Conservation (phyloP, 805 yeast genomes). For the Saccharomycopsis babjevae region DNA sequence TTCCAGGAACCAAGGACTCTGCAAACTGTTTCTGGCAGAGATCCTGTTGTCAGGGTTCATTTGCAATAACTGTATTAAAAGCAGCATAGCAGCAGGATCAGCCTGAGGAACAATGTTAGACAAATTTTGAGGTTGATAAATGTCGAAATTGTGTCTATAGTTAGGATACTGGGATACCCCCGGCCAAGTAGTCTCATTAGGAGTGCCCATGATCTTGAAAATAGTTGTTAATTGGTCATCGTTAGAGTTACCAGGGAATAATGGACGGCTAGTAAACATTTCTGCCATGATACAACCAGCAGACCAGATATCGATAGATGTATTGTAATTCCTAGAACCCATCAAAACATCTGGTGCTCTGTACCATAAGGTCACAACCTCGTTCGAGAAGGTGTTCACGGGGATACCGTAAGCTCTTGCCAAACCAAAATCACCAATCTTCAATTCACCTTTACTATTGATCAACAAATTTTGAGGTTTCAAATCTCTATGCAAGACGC, state of each 20-base stretch:
- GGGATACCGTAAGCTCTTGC: slow-evolving; percentile 98
- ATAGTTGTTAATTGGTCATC: slow-evolving; percentile 91
- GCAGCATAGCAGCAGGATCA: slow-evolving; percentile 59
- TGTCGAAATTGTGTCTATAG: slow-evolving; percentile 72
- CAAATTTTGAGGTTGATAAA: slow-evolving; percentile 83
- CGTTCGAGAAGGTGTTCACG: slow-evolving; percentile 92
- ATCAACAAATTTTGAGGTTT: slow-evolving; percentile 93
- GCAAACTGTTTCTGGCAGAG: slow-evolving; percentile 42
- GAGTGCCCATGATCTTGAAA: slow-evolving; percentile 92
- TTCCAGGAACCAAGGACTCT: slow-evolving; percentile 66
- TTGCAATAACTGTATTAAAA: slow-evolving; percentile 52
- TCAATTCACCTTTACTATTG: slow-evolving; percentile 80
- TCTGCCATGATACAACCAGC: slow-evolving; percentile 98
- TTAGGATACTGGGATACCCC: slow-evolving; percentile 88
- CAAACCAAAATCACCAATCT: slow-evolving; percentile 92
- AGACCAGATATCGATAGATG: slow-evolving; percentile 97
- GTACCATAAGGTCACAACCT: slow-evolving; percentile 95
- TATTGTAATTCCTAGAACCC: slow-evolving; percentile 91
- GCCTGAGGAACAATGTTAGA: slow-evolving; percentile 55
- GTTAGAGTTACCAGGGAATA: slow-evolving; percentile 92
- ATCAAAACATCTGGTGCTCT: slow-evolving; percentile 32
- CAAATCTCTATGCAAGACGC: slow-evolving; percentile 63
- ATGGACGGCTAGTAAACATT: slow-evolving; percentile 96
- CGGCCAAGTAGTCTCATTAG: slow-evolving; percentile 94
- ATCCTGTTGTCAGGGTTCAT: slow-evolving; percentile 44